phyloP scores from a whole-genome alignment of 257 asterid species.

The Solanum okadae region DNA sequence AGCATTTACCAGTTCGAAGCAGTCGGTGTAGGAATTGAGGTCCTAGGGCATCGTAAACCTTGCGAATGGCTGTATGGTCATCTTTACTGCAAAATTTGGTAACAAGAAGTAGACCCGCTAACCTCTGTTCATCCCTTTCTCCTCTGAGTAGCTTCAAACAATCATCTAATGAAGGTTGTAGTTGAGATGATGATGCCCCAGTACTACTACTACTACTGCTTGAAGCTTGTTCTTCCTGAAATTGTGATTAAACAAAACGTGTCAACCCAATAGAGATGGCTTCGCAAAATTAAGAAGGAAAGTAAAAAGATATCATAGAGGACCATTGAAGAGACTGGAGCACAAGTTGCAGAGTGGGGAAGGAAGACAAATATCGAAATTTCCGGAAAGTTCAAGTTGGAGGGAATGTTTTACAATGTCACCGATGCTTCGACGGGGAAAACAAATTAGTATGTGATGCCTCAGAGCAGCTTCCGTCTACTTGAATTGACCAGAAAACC shows the following conservation, averaged over 20 bases:
- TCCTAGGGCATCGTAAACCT: slow-evolving; percentile 56
- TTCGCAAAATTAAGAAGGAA: not conserved
- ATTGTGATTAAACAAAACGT: not conserved
- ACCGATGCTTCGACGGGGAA: not conserved
- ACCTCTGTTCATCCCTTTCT: slow-evolving; percentile 68
- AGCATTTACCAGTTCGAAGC: slow-evolving; percentile 46
- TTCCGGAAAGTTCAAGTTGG: not conserved
- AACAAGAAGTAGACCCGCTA: slow-evolving; percentile 73
- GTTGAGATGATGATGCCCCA: slow-evolving; percentile 4
- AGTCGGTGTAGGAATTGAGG: slow-evolving; percentile 71
- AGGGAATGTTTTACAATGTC: not conserved
- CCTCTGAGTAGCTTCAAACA: slow-evolving; percentile 57
- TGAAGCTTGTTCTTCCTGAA: slow-evolving; percentile 2
- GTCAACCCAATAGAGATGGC: not conserved
- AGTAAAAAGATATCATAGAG: not conserved
- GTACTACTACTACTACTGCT: not conserved
- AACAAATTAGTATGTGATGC: not conserved
- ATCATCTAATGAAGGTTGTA: slow-evolving; percentile 38
- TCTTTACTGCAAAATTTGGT: slow-evolving; percentile 63
- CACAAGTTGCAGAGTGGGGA: not conserved
- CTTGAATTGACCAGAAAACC: too few relatives aligned
- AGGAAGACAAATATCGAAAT: not conserved
- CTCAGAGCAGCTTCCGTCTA: not conserved
- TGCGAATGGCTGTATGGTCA: slow-evolving; percentile 49
- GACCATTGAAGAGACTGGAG: not conserved